These are phyloP conservation scores for Colletotrichum echinochloae DNA, from an alignment of 2,329 filamentous ascomycete genomes.

Conservation along the genomic window DNA sequence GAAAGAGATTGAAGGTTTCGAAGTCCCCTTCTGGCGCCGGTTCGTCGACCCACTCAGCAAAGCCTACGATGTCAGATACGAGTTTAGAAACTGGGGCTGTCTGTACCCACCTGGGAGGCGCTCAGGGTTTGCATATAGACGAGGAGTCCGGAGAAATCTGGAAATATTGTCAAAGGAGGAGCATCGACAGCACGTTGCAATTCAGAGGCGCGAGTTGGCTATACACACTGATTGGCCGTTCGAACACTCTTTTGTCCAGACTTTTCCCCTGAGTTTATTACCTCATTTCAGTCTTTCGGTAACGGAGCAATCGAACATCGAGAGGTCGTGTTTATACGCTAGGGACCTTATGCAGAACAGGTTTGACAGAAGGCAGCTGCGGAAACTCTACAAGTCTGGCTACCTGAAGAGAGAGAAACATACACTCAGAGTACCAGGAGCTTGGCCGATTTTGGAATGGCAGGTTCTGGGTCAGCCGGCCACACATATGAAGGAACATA, in stretches of 20 bases:
- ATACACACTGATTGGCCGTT: neutral
- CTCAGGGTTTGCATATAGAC: neutral
- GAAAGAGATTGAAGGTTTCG: constrained; percentile 5
- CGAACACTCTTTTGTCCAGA: neutral
- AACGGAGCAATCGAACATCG: neutral
- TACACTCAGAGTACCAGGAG: neutral
- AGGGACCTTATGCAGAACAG: neutral
- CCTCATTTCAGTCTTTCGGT: rapidly evolving
- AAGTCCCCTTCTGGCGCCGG: constrained; percentile 4
- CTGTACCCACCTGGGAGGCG: neutral
- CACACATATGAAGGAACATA: too few species aligned
- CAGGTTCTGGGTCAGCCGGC: neutral
- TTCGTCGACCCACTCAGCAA: neutral
- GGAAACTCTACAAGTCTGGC: constrained; percentile 8
- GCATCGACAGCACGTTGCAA: neutral
- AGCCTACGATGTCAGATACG: neutral
- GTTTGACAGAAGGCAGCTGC: neutral
- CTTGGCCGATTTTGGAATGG: neutral
- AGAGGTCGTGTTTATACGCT: neutral
- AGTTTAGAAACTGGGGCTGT: constrained; percentile 10
- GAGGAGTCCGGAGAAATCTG: neutral
- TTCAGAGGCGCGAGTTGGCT: neutral
- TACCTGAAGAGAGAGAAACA: constrained; percentile 6
- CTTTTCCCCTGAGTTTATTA: neutral
- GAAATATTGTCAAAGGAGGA: neutral